Conservation (phyloP, 2,329 filamentous ascomycete species). For the Ustulina deusta region DNA sequence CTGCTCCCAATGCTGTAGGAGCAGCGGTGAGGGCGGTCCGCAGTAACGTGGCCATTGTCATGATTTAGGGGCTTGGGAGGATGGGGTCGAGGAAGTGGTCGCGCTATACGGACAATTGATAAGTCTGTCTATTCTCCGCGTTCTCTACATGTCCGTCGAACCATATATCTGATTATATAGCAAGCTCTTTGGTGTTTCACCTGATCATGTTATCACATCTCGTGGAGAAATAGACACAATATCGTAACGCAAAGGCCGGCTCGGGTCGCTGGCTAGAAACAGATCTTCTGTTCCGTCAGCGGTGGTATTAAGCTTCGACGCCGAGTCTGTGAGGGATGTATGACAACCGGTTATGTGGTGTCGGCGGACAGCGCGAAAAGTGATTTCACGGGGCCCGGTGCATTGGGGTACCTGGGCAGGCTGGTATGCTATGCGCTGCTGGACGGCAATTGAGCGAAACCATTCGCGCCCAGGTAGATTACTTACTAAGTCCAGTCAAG, state of each 20-base stretch:
- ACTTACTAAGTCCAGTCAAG: background rate
- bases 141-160: background rate
- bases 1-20: conserved; percentile 13
- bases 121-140: background rate
- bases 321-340: background rate
- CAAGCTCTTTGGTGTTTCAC: background rate
- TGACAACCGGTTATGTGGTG: conserved; percentile 6
- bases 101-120: background rate
- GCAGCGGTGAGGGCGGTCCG: conserved; percentile 6
- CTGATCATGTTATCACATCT: conserved; percentile 1
- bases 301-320: background rate
- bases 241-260: conserved; percentile 16
- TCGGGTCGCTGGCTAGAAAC: conserved; percentile 5
- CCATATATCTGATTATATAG: conserved; percentile 12
- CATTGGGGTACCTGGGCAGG: background rate
- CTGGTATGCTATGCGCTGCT: background rate
- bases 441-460: background rate
- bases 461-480: background rate
- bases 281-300: background rate
- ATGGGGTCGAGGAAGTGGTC: background rate
- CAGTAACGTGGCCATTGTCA: conserved; percentile 20
- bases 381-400: background rate
- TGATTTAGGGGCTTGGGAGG: conserved; percentile 2
- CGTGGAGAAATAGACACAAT: background rate
- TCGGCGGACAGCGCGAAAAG: conserved; percentile 1